A percentile compares a stretch with the other conserved stretches of the same genome.
Conservation (phyloP, 192 early-diverging fungal species). For the Spizellomyces sp. region DNA sequence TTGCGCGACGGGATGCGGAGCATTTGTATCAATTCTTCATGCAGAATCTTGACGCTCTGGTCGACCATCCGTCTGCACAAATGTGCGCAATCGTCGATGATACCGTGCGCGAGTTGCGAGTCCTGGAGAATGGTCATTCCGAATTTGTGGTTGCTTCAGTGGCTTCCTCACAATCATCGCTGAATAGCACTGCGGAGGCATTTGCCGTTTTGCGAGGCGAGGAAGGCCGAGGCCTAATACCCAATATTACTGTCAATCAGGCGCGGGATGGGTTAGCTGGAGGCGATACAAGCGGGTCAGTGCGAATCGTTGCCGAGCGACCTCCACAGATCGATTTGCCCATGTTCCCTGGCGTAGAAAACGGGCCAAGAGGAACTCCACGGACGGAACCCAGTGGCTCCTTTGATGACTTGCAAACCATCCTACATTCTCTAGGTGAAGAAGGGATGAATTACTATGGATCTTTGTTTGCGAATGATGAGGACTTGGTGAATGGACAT, state of each 20-base stretch:
- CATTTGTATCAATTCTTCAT: constrained; percentile 20
- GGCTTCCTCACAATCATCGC: background rate
- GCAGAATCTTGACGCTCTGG: constrained; percentile 10
- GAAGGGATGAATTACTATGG: too few relatives aligned
- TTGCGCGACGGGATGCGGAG: constrained; percentile 10
- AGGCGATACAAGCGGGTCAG: background rate
- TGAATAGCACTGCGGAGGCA: background rate
- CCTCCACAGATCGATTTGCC: background rate
- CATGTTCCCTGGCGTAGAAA: background rate
- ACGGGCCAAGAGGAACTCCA: too few relatives aligned
- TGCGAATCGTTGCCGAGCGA: background rate
- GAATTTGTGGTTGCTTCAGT: background rate
- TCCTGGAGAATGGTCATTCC: background rate
- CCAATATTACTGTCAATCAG: background rate
- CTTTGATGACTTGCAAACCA: constrained; percentile 21
- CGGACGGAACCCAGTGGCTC: constrained; percentile 1
- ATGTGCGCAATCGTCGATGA: background rate
- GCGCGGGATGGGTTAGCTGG: background rate
- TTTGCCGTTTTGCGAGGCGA: too few relatives aligned
- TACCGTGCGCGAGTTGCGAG: background rate
- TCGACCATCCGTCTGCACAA: background rate
- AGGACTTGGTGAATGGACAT: too few relatives aligned
- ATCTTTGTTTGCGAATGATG: too few relatives aligned
- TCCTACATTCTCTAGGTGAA: constrained; percentile 5
- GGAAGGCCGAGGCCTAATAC: too few relatives aligned